Evolutionary conservation across 805 yeast genomes (phyloP), one percentile per base, ranked within the genome.

Genomic region (Wickerhamomyces hampshirensis): DNA sequence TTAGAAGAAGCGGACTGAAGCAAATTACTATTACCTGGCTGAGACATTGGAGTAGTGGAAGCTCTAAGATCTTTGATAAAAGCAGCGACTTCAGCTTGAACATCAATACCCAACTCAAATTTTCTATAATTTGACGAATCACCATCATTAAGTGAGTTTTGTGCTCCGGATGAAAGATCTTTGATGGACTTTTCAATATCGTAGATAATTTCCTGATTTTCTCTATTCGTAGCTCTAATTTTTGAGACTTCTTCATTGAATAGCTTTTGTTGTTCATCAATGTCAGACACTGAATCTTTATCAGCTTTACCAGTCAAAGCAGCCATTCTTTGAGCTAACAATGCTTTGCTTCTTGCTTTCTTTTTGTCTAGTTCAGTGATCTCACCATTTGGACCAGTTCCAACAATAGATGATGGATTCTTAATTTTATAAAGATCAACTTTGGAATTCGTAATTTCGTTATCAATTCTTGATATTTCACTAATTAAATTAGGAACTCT

Each of bases 311-410:
- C 96, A 0, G 97, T 89, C 51, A 91, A 71, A 4, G 91, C 86
- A 19, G 96, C 95, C 95, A 91, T 88, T 48, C 95, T 74, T 34
- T 89, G 84, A 44, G 80, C 78, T 48, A 93, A 67, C 38, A 79
- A 63, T 28, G 91, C 94, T 53, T 84, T 82, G 28, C 85, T 80
- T 48, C 74, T 80, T 27, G 91, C 93, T 50, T 84, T 83, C 44
- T 84, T 74, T 41, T 84, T 73, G 55, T 89, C 97, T 11, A 77
- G 62, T 18, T 85, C 96, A 3, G 97, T 89, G 7, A 87, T 74
- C 41, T 77, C 77, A 21, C 97, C 97, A 51, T 82, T 77, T 31
- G 87, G 82, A 6, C 97, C 98, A 5, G 93, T 75, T 5, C 96
- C 97, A 18, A 69, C 66, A 60, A 87, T 69, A 4, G 80, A 69